These are phyloP conservation scores for Daedaleopsis sinensis DNA, from an alignment of 768 basidiomycete species.

Conservation along the genomic window DNA sequence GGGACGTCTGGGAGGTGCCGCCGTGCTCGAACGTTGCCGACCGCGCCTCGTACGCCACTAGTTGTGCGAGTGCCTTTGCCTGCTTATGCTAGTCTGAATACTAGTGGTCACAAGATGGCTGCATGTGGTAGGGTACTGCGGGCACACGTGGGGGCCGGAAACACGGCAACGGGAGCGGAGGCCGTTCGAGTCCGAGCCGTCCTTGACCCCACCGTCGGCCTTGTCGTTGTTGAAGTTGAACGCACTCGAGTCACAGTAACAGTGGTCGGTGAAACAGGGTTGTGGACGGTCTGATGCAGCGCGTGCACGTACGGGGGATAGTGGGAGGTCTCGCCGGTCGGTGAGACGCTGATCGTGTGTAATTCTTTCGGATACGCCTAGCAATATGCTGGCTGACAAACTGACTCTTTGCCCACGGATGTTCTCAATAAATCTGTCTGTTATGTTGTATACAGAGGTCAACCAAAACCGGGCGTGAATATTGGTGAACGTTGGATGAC, in stretches of 20 bases:
- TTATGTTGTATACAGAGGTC: no score
- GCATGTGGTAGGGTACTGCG: not conserved
- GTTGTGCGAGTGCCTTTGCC: not conserved
- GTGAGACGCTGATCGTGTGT: not conserved
- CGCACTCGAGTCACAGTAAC: constrained; percentile 13
- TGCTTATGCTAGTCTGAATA: no score
- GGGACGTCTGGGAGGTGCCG: not conserved
- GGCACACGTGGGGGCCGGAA: not conserved
- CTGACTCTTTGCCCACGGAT: no score
- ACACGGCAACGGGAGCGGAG: constrained; percentile 2
- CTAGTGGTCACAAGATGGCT: no score
- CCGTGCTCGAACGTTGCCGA: constrained; percentile 13
- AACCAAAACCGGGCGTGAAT: no score
- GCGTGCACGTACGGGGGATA: constrained; percentile 21
- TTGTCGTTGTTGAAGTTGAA: constrained; percentile 16
- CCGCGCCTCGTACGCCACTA: constrained; percentile 9
- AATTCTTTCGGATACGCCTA: no score
- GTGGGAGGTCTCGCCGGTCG: not conserved
- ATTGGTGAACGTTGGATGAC: no score
- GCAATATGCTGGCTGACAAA: no score
- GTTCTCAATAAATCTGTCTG: no score
- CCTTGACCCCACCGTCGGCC: no score
- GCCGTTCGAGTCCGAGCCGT: constrained; percentile 7
- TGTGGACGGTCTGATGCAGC: constrained; percentile 23
- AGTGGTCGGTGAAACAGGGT: constrained; percentile 19